Percentiles rank a stretch among this genome's conserved stretches.
These are phyloP conservation scores for Testicularia cyperi DNA, from an alignment of 1,284 basidiomycete genomes.

Conservation along the genomic window DNA sequence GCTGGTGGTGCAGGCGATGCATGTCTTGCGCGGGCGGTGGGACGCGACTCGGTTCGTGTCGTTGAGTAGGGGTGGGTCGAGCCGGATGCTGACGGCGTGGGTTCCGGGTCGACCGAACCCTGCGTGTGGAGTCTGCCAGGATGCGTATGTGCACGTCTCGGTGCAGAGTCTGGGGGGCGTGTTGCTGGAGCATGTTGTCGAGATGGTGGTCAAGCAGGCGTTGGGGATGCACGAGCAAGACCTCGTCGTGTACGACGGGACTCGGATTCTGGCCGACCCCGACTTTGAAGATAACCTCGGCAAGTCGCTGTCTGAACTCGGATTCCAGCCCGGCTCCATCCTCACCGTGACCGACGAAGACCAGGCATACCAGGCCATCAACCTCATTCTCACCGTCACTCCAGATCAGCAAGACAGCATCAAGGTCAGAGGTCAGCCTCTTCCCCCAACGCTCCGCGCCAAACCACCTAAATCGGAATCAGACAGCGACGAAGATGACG, in stretches of 20 bases:
- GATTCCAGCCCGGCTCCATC: conserved; percentile 71
- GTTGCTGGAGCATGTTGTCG: conserved; percentile 73
- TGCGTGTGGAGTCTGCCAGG: conserved; percentile 78
- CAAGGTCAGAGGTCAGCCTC: too few relatives aligned
- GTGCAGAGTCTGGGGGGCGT: conserved; percentile 68
- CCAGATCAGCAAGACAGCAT: neutral
- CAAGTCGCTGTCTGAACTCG: conserved; percentile 72
- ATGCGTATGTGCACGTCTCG: conserved; percentile 74
- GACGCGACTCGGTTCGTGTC: conserved; percentile 30
- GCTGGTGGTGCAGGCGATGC: conserved; percentile 86
- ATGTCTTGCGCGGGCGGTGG: conserved; percentile 66
- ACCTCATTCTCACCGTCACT: conserved; percentile 35
- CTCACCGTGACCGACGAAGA: conserved; percentile 85
- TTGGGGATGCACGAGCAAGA: conserved; percentile 60
- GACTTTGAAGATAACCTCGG: conserved; percentile 84
- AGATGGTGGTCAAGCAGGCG: conserved; percentile 64
- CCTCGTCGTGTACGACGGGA: conserved; percentile 70
- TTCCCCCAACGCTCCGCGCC: too few relatives aligned
- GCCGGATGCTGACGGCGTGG: conserved; percentile 30
- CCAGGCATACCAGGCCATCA: conserved; percentile 24
- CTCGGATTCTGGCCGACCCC: conserved; percentile 77
- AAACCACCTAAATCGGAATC: too few relatives aligned
- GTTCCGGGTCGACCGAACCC: conserved; percentile 30
- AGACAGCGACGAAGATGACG: too few relatives aligned
- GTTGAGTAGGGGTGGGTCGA: conserved; percentile 24